Conservation (phyloP, 2,329 filamentous ascomycete species). For the Trichoderma sp. region DNA sequence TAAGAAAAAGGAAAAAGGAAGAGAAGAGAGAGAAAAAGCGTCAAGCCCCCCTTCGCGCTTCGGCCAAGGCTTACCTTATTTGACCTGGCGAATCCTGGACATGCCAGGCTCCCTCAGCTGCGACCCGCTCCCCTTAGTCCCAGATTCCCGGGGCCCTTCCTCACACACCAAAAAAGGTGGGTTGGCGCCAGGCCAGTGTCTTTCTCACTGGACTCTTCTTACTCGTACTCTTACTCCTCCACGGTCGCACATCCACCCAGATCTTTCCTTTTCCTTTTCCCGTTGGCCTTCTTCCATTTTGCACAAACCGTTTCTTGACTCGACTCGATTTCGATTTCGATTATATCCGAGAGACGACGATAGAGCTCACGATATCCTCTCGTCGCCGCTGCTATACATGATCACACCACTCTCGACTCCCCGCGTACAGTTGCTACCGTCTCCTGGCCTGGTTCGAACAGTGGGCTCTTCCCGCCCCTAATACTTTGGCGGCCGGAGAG, state of each 20-base stretch:
- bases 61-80: slow-evolving; percentile 23
- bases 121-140: slow-evolving; percentile 20
- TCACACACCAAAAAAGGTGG: slow-evolving; percentile 1
- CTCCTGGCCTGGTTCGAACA: not conserved
- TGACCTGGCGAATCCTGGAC: slow-evolving; percentile 15
- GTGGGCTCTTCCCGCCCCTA: slow-evolving; percentile 6
- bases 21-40: not conserved
- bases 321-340: not conserved
- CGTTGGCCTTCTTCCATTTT: not conserved
- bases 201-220: not conserved
- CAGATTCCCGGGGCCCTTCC: slow-evolving; percentile 21
- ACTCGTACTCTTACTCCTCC: slow-evolving; percentile 8
- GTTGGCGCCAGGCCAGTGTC: not conserved
- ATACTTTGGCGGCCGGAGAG: slow-evolving; percentile 12
- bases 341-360: not conserved
- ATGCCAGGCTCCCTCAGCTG: slow-evolving; percentile 22
- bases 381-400: not conserved
- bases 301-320: not conserved
- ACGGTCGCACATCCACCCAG: slow-evolving; percentile 21
- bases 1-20: not conserved
- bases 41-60: slow-evolving; percentile 9
- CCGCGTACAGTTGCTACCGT: not conserved
- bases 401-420: not conserved
- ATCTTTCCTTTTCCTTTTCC: slow-evolving; percentile 6
- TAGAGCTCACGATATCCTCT: not conserved